phyloP scores from a whole-genome alignment of 306 rosid species.

The Arachis stenosperma region DNA sequence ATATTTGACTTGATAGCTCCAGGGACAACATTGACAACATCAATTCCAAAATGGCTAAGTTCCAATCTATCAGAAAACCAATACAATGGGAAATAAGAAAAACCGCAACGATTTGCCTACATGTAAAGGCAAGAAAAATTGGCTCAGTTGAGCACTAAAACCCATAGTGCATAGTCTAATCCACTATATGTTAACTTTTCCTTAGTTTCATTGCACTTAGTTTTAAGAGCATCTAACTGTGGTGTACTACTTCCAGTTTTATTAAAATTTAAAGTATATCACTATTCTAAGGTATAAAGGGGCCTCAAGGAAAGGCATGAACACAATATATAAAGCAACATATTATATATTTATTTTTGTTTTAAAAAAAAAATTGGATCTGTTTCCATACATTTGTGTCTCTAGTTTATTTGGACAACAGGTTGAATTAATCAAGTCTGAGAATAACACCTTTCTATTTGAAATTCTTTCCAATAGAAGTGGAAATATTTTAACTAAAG shows the following conservation, averaged over 20 bases:
- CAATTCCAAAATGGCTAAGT: conserved; percentile 74
- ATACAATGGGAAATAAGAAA: no score
- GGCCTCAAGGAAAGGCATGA: neutral
- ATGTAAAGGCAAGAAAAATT: conserved; percentile 22
- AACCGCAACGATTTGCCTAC: neutral
- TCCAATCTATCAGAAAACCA: conserved; percentile 53
- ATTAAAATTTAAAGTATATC: neutral
- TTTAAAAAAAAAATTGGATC: neutral
- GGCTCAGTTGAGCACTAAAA: neutral
- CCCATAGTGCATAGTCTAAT: neutral
- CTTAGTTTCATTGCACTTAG: no score
- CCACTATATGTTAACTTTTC: neutral
- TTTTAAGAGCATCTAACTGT: neutral
- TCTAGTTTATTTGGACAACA: conserved; percentile 12
- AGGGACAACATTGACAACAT: conserved; percentile 81
- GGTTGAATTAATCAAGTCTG: neutral
- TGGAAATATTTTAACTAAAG: no score
- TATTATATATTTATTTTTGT: neutral
- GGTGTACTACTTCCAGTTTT: neutral
- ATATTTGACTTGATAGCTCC: conserved; percentile 82
- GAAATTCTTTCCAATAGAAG: no score
- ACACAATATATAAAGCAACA: neutral
- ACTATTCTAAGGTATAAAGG: neutral
- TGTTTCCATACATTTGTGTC: neutral
- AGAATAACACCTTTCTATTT: neutral